phyloP scores from a whole-genome alignment of 106 monocot genomes.

The Hemerocallis citrina region DNA sequence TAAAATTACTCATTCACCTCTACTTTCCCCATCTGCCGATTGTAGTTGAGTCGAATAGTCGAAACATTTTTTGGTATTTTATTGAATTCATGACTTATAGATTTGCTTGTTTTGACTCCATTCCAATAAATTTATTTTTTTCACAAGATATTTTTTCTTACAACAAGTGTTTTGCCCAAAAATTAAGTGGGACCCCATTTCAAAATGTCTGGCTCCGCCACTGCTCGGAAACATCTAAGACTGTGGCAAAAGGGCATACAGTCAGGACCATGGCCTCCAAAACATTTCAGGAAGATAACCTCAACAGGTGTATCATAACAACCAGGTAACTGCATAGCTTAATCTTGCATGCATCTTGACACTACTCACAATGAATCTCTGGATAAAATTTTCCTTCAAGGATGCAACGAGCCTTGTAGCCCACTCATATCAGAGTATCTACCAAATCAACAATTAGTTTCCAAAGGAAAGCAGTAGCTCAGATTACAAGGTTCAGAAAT shows the following conservation, averaged over 20 bases:
- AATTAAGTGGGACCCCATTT: too few relatives aligned
- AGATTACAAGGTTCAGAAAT: neutral
- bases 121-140: too few relatives aligned
- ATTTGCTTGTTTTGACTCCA: too few relatives aligned
- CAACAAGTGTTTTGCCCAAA: too few relatives aligned
- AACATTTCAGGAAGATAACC: neutral
- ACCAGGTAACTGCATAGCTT: neutral
- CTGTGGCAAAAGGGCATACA: neutral
- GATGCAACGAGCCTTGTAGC: neutral
- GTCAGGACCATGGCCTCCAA: neutral
- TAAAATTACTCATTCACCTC: too few relatives aligned
- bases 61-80: too few relatives aligned
- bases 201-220: too few relatives aligned
- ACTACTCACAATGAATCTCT: neutral
- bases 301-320: too few relatives aligned
- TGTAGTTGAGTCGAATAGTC: too few relatives aligned
- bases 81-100: too few relatives aligned
- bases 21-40: too few relatives aligned
- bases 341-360: neutral
- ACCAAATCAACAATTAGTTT: slow-evolving; percentile 1
- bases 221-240: neutral
- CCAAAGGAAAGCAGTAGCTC: neutral
- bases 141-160: too few relatives aligned
- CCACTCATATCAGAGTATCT: neutral
- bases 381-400: neutral